A percentile compares a stretch with the other conserved stretches of the same genome.
Evolutionary conservation across 768 basidiomycete species (phyloP).

Genomic region (Suillus plorans): DNA sequence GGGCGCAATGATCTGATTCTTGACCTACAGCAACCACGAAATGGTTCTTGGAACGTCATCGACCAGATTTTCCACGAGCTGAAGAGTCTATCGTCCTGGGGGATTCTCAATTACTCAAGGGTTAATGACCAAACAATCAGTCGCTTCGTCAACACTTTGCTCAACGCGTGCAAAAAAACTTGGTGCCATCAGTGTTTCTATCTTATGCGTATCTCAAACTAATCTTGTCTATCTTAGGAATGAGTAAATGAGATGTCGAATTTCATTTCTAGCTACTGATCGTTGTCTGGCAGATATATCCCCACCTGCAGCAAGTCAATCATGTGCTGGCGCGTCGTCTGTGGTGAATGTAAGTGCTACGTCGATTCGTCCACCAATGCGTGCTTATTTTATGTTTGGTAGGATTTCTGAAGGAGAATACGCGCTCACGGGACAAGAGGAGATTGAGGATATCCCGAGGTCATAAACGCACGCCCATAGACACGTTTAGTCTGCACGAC

Average conservation of each 20-base stretch:
- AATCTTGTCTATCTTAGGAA: slow-evolving; percentile 18
- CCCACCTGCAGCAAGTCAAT: background rate
- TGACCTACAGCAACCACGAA: too few relatives aligned
- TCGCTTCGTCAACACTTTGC: slow-evolving; percentile 26
- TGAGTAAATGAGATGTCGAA: slow-evolving; percentile 18
- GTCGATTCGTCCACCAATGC: background rate
- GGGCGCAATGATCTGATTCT: too few relatives aligned
- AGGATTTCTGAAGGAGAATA: slow-evolving; percentile 55
- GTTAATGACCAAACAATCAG: slow-evolving; percentile 12
- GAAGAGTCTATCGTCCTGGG: slow-evolving; percentile 31
- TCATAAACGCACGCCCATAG: too few relatives aligned
- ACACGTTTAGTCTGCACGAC: too few relatives aligned
- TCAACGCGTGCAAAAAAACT: slow-evolving; percentile 25
- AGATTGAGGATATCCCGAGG: slow-evolving; percentile 41
- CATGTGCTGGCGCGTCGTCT: background rate
- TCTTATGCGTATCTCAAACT: background rate
- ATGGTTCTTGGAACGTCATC: slow-evolving; percentile 7
- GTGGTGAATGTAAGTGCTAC: background rate
- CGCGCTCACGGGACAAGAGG: slow-evolving; percentile 35
- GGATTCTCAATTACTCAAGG: slow-evolving; percentile 32
- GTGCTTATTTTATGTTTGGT: background rate
- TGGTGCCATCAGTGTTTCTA: slow-evolving; percentile 22
- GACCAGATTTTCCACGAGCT: slow-evolving; percentile 29
- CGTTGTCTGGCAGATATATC: slow-evolving; percentile 14
- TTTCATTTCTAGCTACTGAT: slow-evolving; percentile 1